These are phyloP conservation scores for Eucalyptus tenuipes DNA, from an alignment of 345 rosid species.

Conservation along the genomic window DNA sequence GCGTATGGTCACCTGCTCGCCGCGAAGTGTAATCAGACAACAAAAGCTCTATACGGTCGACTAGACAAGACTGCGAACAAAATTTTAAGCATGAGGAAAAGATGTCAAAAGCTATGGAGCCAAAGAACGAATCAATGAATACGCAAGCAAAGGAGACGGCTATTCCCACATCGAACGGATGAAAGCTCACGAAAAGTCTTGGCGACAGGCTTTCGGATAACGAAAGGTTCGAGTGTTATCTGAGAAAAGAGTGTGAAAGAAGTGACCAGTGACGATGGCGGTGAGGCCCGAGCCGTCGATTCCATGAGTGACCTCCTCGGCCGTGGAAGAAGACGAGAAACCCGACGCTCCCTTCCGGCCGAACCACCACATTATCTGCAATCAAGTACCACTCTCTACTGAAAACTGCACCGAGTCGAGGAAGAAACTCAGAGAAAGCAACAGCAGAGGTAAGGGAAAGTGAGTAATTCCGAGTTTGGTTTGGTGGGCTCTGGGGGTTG, in stretches of 20 bases:
- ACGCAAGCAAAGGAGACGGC: neutral
- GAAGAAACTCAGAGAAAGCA: neutral
- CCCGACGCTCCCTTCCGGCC: conserved; percentile 42
- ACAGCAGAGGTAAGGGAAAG: neutral
- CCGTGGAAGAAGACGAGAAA: conserved; percentile 65
- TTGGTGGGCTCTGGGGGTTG: neutral
- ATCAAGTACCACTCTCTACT: neutral
- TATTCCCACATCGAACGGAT: neutral
- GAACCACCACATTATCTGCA: neutral
- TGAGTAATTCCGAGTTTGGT: neutral
- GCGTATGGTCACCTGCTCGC: neutral
- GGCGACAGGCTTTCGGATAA: neutral
- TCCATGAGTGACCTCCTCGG: conserved; percentile 75
- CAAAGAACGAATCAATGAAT: neutral
- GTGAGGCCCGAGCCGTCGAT: conserved; percentile 67
- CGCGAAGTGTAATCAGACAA: neutral
- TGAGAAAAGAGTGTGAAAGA: neutral
- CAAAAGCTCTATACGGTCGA: neutral
- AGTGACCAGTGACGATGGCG: conserved; percentile 67
- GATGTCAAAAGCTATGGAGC: neutral
- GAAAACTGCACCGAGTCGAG: neutral
- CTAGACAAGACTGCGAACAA: neutral
- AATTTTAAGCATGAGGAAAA: neutral
- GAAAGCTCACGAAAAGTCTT: neutral
- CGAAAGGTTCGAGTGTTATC: neutral